Evolutionary conservation across 2,329 filamentous ascomycete species (phyloP).

Genomic region (Myriangium duriaei): DNA sequence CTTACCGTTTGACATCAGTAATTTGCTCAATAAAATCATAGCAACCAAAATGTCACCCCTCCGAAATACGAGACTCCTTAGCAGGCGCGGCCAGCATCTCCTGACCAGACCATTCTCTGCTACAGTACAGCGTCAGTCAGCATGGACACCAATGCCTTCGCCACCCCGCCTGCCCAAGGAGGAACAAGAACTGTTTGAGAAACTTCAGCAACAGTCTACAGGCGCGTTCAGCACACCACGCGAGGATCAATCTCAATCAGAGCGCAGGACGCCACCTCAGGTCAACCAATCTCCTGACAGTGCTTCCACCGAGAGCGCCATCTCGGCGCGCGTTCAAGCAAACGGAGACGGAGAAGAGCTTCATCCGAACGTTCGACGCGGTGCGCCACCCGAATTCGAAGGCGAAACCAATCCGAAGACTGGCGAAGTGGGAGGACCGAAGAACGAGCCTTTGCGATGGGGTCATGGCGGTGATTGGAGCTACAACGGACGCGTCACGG

Average conservation of each 20-base stretch:
- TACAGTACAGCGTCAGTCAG: slow-evolving; percentile 30
- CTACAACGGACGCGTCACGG: slow-evolving; percentile 88
- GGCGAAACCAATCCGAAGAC: slow-evolving; percentile 88
- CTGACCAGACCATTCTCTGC: slow-evolving; percentile 22
- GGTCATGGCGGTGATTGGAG: slow-evolving; percentile 70
- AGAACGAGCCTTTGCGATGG: slow-evolving; percentile 93
- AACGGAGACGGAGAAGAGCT: slow-evolving; percentile 51
- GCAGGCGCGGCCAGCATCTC: slow-evolving; percentile 4
- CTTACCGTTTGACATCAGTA: too few species aligned
- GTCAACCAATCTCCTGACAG: slow-evolving; percentile 23
- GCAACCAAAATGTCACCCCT: slow-evolving; percentile 9
- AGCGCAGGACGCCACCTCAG: slow-evolving; percentile 25
- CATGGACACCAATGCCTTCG: slow-evolving; percentile 42
- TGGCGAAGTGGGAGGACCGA: slow-evolving; percentile 89
- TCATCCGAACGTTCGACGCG: slow-evolving; percentile 59
- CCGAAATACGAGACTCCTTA: slow-evolving; percentile 8
- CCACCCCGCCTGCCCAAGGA: slow-evolving; percentile 79
- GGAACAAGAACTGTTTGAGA: slow-evolving; percentile 83
- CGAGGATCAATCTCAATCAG: slow-evolving; percentile 17
- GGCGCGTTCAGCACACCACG: slow-evolving; percentile 52
- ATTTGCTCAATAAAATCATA: not conserved
- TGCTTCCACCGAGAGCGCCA: slow-evolving; percentile 19
- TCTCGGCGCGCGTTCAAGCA: slow-evolving; percentile 34
- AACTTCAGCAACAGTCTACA: slow-evolving; percentile 65
- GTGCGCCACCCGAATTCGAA: slow-evolving; percentile 81